Conservation (phyloP, 345 rosid species). For the Lenwebbia sp. region DNA sequence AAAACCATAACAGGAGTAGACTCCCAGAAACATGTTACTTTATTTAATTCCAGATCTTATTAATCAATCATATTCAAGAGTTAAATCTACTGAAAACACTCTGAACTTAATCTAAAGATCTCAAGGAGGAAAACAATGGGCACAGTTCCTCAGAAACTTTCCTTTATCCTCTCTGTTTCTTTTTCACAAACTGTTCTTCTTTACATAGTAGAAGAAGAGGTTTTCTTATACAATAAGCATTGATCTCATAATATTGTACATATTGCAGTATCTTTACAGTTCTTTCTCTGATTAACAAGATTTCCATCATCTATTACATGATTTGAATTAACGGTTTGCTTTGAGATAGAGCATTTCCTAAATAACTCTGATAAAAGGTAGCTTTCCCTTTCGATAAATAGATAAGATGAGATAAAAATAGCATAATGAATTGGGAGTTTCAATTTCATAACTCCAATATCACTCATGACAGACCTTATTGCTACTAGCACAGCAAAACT, state of each 20-base stretch:
- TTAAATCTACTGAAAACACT: neutral
- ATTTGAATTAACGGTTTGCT: neutral
- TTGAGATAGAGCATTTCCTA: neutral
- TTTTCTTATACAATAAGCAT: neutral
- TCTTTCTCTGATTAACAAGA: neutral
- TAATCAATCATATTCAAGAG: neutral
- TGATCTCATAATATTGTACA: neutral
- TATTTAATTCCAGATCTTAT: neutral
- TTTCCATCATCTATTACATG: neutral
- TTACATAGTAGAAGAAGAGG: neutral
- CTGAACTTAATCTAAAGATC: neutral
- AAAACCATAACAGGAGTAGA: neutral
- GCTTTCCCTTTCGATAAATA: neutral
- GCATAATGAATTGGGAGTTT: neutral
- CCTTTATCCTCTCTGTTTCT: neutral
- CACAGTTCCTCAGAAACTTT: neutral
- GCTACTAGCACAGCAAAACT: neutral
- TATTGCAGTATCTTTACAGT: neutral
- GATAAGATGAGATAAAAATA: neutral
- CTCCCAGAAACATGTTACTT: neutral
- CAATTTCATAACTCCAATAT: neutral
- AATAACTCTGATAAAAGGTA: neutral
- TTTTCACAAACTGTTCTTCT: neutral
- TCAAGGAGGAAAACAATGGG: neutral
- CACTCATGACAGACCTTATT: neutral